Percentiles rank a stretch among this genome's conserved stretches.
Conservation (phyloP, 805 yeast species). For the Wickerhamomyces silvicola region DNA sequence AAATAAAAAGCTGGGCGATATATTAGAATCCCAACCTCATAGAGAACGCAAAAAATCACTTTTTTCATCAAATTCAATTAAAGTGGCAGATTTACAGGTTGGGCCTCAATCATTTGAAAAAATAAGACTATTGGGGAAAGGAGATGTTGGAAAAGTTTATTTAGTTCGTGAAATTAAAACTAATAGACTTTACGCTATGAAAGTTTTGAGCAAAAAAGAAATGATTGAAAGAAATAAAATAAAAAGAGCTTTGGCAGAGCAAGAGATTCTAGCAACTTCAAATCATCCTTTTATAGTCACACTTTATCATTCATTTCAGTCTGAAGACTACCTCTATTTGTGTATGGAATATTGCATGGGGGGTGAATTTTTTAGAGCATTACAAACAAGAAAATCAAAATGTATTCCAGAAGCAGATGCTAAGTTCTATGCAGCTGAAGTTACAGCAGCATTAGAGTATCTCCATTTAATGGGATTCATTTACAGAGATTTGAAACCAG, state of each 20-base stretch:
- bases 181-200: constrained; percentile 82
- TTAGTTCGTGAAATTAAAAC: constrained; percentile 78
- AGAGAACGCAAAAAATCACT: constrained; percentile 32
- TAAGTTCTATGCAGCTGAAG: constrained; percentile 91
- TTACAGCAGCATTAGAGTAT: constrained; percentile 93
- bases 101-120: constrained; percentile 84
- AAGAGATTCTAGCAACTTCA: constrained; percentile 89
- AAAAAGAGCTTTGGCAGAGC: constrained; percentile 92
- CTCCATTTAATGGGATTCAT: constrained; percentile 95
- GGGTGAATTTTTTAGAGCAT: constrained; percentile 94
- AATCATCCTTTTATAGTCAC: constrained; percentile 98
- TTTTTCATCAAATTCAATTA: constrained; percentile 59
- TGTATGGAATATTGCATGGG: constrained; percentile 99
- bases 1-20: constrained; percentile 10
- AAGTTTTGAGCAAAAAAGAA: constrained; percentile 81
- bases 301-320: constrained; percentile 91
- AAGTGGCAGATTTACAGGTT: constrained; percentile 75
- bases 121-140: constrained; percentile 85
- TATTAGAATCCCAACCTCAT: constrained; percentile 6
- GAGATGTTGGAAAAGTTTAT: constrained; percentile 96
- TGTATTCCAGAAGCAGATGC: constrained; percentile 88
- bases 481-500: constrained; percentile 95
- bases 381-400: constrained; percentile 84
- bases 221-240: constrained; percentile 94
- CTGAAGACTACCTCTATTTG: constrained; percentile 81